These are phyloP conservation scores for Epicoccum nigrum DNA, from an alignment of 2,329 filamentous ascomycete species.

Conservation along the genomic window DNA sequence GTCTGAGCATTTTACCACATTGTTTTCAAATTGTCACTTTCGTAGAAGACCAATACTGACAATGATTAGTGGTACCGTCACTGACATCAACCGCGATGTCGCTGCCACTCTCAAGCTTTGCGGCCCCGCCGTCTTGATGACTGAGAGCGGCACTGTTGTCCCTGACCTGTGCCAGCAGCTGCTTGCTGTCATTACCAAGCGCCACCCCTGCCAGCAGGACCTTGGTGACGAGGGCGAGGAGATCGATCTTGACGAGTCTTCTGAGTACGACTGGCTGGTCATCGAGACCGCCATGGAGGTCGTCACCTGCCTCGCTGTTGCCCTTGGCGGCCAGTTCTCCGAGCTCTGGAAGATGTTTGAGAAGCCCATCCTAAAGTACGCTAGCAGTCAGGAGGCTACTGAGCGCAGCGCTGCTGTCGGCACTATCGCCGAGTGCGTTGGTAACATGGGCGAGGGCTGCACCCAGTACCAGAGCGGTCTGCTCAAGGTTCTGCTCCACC, in stretches of 20 bases:
- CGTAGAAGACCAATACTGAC: slow-evolving; percentile 27
- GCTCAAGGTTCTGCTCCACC: slow-evolving; percentile 81
- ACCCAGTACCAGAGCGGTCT: slow-evolving; percentile 80
- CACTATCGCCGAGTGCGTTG: slow-evolving; percentile 87
- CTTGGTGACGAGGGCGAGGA: slow-evolving; percentile 79
- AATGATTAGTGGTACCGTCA: slow-evolving; percentile 74
- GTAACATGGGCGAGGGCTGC: slow-evolving; percentile 80
- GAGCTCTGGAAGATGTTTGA: slow-evolving; percentile 97
- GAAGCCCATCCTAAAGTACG: slow-evolving; percentile 87
- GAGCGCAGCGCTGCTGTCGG: slow-evolving; percentile 91
- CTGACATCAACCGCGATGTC: slow-evolving; percentile 93
- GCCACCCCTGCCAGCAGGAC: slow-evolving; percentile 92
- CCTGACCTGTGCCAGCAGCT: slow-evolving; percentile 78
- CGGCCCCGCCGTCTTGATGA: slow-evolving; percentile 81
- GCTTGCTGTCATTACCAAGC: slow-evolving; percentile 80
- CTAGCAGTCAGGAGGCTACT: slow-evolving; percentile 81
- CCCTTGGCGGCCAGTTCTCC: slow-evolving; percentile 79
- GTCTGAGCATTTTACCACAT: slow-evolving; percentile 56
- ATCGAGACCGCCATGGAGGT: slow-evolving; percentile 95
- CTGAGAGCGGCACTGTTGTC: slow-evolving; percentile 67
- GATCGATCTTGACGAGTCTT: slow-evolving; percentile 72
- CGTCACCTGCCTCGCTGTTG: slow-evolving; percentile 80
- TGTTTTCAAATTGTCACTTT: slow-evolving; percentile 12
- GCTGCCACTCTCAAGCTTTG: slow-evolving; percentile 89
- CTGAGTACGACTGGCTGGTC: slow-evolving; percentile 97